phyloP scores from a whole-genome alignment of 1,284 basidiomycete genomes.

The Boletellus sp. region DNA sequence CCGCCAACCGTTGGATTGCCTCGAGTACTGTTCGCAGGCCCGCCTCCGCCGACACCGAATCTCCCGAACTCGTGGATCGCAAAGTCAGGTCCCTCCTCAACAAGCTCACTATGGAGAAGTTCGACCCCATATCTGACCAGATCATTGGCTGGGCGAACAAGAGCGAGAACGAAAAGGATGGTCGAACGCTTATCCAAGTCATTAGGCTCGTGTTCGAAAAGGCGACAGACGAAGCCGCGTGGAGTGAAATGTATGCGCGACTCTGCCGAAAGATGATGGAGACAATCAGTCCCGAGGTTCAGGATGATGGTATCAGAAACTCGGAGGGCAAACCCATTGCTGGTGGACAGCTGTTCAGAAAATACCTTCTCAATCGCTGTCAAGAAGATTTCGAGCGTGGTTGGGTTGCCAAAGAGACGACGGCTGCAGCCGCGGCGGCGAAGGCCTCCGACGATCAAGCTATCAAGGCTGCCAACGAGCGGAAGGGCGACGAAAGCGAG shows the following conservation, averaged over 20 bases:
- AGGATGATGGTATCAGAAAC: slow-evolving; percentile 80
- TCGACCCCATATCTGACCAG: slow-evolving; percentile 91
- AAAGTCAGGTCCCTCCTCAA: slow-evolving; percentile 94
- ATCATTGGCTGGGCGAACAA: slow-evolving; percentile 95
- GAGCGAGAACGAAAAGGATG: slow-evolving; percentile 89
- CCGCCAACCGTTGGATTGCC: slow-evolving; percentile 82
- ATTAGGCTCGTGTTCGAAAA: slow-evolving; percentile 97
- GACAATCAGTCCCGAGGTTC: slow-evolving; percentile 80
- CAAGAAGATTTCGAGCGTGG: slow-evolving; percentile 95
- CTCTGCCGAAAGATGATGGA: slow-evolving; percentile 94
- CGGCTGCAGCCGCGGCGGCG: slow-evolving; percentile 55
- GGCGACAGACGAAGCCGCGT: slow-evolving; percentile 92
- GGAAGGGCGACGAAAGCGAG: slow-evolving; percentile 53
- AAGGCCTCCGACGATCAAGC: slow-evolving; percentile 62
- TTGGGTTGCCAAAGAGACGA: slow-evolving; percentile 70
- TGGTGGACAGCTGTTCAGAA: slow-evolving; percentile 92
- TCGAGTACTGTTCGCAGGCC: slow-evolving; percentile 31
- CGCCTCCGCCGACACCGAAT: slow-evolving; percentile 51
- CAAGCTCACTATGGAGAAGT: slow-evolving; percentile 96
- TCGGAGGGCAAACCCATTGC: slow-evolving; percentile 80
- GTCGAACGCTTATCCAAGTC: slow-evolving; percentile 90
- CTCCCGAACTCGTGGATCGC: slow-evolving; percentile 83
- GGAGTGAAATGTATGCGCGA: slow-evolving; percentile 96
- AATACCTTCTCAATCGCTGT: slow-evolving; percentile 90
- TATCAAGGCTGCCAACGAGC: slow-evolving; percentile 58